phyloP scores from a whole-genome alignment of 2,329 filamentous ascomycete species.

The Truncatella angustata region DNA sequence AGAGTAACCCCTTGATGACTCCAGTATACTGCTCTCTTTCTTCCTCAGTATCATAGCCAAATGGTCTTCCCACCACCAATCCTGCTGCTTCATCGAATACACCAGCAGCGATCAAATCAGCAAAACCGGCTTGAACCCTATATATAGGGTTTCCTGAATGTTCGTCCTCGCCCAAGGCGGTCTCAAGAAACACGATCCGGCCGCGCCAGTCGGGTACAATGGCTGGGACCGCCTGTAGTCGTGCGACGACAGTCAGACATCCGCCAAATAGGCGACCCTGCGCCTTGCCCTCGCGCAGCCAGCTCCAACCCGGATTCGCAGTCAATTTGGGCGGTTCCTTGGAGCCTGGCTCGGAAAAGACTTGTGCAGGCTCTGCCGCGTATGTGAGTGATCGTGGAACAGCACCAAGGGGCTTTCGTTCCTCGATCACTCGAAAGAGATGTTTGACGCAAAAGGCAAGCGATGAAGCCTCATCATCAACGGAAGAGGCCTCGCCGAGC shows the following conservation, averaged over 20 bases:
- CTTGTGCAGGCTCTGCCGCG: slow-evolving; percentile 20
- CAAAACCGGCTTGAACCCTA: slow-evolving; percentile 32
- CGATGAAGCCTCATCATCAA: slow-evolving; percentile 25
- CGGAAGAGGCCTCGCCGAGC: slow-evolving; percentile 29
- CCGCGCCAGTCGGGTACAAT: slow-evolving; percentile 36
- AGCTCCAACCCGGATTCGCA: slow-evolving; percentile 30
- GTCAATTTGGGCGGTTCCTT: slow-evolving; percentile 26
- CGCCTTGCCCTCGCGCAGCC: slow-evolving; percentile 33
- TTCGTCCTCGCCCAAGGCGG: slow-evolving; percentile 30
- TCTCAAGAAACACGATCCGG: slow-evolving; percentile 40
- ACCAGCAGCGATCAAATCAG: slow-evolving; percentile 39
- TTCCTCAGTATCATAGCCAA: slow-evolving; percentile 35
- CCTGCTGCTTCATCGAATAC: slow-evolving; percentile 40
- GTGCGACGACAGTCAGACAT: slow-evolving; percentile 38
- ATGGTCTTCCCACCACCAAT: slow-evolving; percentile 39
- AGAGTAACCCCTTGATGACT: slow-evolving; percentile 32
- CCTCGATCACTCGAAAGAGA: slow-evolving; percentile 30
- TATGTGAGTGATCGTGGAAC: slow-evolving; percentile 31
- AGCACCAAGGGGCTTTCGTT: slow-evolving; percentile 25
- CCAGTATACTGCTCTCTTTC: slow-evolving; percentile 25
- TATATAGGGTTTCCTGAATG: slow-evolving; percentile 22
- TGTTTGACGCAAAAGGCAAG: slow-evolving; percentile 29
- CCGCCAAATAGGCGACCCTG: slow-evolving; percentile 44
- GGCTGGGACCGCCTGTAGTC: slow-evolving; percentile 30
- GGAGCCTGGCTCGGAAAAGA: slow-evolving; percentile 21